Percentiles rank a stretch among this genome's conserved stretches.
phyloP scores from a whole-genome alignment of 345 rosid genomes.

The Erysimum cheiranthoides region DNA sequence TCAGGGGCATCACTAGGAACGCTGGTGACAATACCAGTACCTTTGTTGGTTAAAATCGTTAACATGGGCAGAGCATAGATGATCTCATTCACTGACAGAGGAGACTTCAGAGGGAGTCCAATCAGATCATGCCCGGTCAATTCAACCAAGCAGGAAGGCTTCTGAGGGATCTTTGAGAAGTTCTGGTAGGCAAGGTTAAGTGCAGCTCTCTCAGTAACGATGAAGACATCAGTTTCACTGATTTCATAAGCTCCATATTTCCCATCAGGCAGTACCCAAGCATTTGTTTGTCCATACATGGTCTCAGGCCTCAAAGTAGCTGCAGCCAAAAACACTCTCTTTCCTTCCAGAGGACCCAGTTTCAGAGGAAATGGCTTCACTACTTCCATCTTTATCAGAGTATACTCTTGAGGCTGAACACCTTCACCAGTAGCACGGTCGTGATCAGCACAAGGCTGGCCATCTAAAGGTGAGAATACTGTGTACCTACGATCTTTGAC shows the following conservation, averaged over 20 bases:
- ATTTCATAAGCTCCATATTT: slow-evolving; percentile 93
- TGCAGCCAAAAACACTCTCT: slow-evolving; percentile 77
- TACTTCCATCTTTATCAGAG: slow-evolving; percentile 90
- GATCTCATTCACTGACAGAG: slow-evolving; percentile 70
- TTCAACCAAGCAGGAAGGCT: slow-evolving; percentile 80
- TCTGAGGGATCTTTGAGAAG: slow-evolving; percentile 69
- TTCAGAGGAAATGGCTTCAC: slow-evolving; percentile 70
- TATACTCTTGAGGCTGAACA: slow-evolving; percentile 95
- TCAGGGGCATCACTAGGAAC: slow-evolving; percentile 99
- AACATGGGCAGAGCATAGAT: slow-evolving; percentile 95
- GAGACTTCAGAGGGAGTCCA: slow-evolving; percentile 82
- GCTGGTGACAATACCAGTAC: slow-evolving; percentile 94
- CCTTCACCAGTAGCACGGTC: slow-evolving; percentile 97
- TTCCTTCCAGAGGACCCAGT: slow-evolving; percentile 73
- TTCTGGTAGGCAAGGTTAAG: slow-evolving; percentile 90
- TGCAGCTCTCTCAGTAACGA: slow-evolving; percentile 79
- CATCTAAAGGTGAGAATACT: slow-evolving; percentile 87
- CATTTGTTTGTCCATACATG: slow-evolving; percentile 96
- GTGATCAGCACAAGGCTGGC: slow-evolving; percentile 96
- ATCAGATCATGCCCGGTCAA: slow-evolving; percentile 85
- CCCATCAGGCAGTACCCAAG: slow-evolving; percentile 96
- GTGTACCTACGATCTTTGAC: slow-evolving; percentile 85
- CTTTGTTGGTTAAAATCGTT: slow-evolving; percentile 90
- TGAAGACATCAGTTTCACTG: slow-evolving; percentile 76
- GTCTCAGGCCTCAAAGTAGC: slow-evolving; percentile 98